phyloP scores from a whole-genome alignment of 495 filamentous ascomycete genomes.

The Trichodelitschia bisporula region DNA sequence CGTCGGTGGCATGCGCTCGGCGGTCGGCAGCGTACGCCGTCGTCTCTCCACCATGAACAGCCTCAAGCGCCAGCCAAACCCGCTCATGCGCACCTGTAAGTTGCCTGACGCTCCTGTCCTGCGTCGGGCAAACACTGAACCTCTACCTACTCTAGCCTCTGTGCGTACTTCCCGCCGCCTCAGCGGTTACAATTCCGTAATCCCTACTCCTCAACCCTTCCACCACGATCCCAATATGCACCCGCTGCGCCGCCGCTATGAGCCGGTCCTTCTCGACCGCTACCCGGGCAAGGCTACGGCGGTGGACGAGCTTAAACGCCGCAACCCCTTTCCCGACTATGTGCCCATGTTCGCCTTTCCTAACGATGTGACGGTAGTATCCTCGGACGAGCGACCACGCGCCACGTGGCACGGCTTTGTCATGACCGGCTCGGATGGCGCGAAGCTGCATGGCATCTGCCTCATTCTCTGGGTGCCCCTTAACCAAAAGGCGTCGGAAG shows the following conservation, averaged over 20 bases:
- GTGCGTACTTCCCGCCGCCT: slow-evolving; percentile 69
- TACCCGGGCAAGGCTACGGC: slow-evolving; percentile 61
- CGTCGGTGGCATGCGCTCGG: slow-evolving; percentile 23
- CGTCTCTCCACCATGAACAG: slow-evolving; percentile 92
- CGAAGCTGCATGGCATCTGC: slow-evolving; percentile 76
- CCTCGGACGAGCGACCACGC: slow-evolving; percentile 74
- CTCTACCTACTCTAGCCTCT: slow-evolving; percentile 37
- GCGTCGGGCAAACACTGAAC: slow-evolving; percentile 1
- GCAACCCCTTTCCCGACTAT: slow-evolving; percentile 84
- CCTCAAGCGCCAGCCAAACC: slow-evolving; percentile 71
- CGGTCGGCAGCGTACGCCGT: slow-evolving; percentile 55
- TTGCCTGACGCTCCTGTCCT: no score
- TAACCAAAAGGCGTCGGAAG: slow-evolving; percentile 53
- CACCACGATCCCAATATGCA: slow-evolving; percentile 83
- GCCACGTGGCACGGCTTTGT: slow-evolving; percentile 97
- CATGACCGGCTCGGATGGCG: slow-evolving; percentile 85
- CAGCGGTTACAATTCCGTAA: slow-evolving; percentile 96
- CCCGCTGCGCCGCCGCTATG: slow-evolving; percentile 76
- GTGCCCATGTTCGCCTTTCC: slow-evolving; percentile 98
- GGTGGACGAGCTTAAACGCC: slow-evolving; percentile 51
- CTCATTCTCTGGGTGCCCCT: slow-evolving; percentile 84
- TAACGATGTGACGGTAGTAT: slow-evolving; percentile 91
- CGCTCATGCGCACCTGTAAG: no score
- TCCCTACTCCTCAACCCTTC: slow-evolving; percentile 75
- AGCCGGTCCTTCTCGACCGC: slow-evolving; percentile 78